Conservation (phyloP, 441 rosid species). For the Jatropha multifida region DNA sequence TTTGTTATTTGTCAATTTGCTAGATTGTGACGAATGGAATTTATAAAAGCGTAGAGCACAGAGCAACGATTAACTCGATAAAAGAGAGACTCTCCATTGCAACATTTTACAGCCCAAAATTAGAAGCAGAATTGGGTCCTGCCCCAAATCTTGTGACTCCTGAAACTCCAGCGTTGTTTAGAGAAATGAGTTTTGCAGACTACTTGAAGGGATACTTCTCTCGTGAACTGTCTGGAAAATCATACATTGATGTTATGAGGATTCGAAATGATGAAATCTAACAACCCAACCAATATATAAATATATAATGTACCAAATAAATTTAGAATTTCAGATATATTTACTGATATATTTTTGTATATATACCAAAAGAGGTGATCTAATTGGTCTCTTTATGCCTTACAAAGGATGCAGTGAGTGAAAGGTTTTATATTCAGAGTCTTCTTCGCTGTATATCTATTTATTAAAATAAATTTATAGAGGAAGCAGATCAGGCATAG, state of each 20-base stretch:
- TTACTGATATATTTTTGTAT: no score
- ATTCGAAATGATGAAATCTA: neutral
- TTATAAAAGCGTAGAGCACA: constrained; percentile 32
- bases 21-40: constrained; percentile 31
- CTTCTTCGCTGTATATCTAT: no score
- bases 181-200: constrained; percentile 5
- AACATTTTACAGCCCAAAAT: constrained; percentile 25
- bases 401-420: no score
- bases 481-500: no score
- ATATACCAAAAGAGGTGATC: no score
- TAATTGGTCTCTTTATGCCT: no score
- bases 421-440: no score
- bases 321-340: no score
- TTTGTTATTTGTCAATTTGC: neutral
- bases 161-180: constrained; percentile 24
- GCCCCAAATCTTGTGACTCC: constrained; percentile 28
- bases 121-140: constrained; percentile 28
- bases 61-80: constrained; percentile 22
- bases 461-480: no score
- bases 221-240: constrained; percentile 26
- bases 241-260: constrained; percentile 29
- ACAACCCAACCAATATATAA: no score
- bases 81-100: constrained; percentile 31
- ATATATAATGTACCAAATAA: no score
- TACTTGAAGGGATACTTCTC: constrained; percentile 20